Base-by-base conservation (phyloP, 2,329 filamentous ascomycete species). In the Colletotrichum costaricense region DNA sequence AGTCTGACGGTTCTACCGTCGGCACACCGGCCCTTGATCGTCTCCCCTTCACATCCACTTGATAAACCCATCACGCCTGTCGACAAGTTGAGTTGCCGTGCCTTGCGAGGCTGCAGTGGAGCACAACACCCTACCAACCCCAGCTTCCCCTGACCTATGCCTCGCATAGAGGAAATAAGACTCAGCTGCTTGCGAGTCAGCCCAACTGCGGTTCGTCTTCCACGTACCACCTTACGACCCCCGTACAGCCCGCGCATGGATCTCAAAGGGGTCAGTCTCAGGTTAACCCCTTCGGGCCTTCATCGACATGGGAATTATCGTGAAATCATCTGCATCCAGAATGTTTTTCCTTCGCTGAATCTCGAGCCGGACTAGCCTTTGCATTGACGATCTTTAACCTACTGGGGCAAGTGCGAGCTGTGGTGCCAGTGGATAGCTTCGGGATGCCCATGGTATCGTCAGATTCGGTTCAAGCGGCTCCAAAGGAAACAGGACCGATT, bases 191-290 rank as follows among this genome's bases (percentile, higher is more conserved):
- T 63, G 58, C 57, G 69, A 68, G 69, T 63, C 58, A 58, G 57
- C 64, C 11, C 16, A 56, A 59, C 57, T 63, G 49, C 57, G 63
- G 52, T 49, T 52, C n/a, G 49, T 54, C 26, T 26, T 58, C 58
- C 69, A 72, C 69, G 69, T 42, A 63, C 57, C 49, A 30, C 26
- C 38, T 68, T 49, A 72, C 69, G 63, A 63, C 33, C 49, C 59
- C 38, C 49, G 30, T 68, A 19, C 58, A 62, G 64, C 35, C 42
- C 52, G 35, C 64, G 35, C 58, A 63, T 72, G 58, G 64, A 52
- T 63, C 58, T 26, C 35, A 38, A 24, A 49, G 26, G 69, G 42
- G 54, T 19, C 30, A 30, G 59, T 64, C 59, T 65, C 52, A 60
- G 55, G 56, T n/a, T 24, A 38, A 28, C 30, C 42, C 42, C 42